Percentiles rank a stretch among this genome's conserved stretches.
Evolutionary conservation across 495 filamentous ascomycete genomes (phyloP).

Genomic region (Poronia punctata): DNA sequence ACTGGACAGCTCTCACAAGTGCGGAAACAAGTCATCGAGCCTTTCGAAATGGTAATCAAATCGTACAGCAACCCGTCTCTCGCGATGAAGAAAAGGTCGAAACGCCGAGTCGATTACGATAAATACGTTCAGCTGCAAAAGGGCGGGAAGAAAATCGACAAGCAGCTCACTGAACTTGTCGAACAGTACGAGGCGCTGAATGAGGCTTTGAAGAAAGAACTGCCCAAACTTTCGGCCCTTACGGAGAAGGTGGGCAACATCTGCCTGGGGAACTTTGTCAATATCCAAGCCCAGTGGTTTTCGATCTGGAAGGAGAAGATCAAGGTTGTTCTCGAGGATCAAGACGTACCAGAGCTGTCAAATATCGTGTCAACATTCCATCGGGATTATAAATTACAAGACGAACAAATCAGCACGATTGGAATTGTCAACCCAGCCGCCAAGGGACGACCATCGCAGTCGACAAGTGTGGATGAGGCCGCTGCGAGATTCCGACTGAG

Average conservation of each 20-base stretch:
- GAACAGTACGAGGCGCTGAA: constrained; percentile 87
- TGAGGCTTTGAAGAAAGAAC: constrained; percentile 82
- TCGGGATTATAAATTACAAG: constrained; percentile 59
- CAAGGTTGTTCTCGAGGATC: constrained; percentile 59
- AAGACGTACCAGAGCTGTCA: constrained; percentile 54
- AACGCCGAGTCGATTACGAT: constrained; percentile 81
- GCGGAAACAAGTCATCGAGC: constrained; percentile 75
- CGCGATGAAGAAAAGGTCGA: constrained; percentile 86
- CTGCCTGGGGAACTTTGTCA: constrained; percentile 71
- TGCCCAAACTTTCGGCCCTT: constrained; percentile 74
- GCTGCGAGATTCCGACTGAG: constrained; percentile 34
- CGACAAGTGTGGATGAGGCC: constrained; percentile 37
- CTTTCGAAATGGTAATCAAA: constrained; percentile 73
- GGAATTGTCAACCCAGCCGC: constrained; percentile 42
- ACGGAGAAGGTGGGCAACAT: constrained; percentile 75
- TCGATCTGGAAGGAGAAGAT: constrained; percentile 74
- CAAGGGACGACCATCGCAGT: constrained; percentile 37
- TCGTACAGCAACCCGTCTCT: constrained; percentile 74
- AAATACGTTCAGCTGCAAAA: constrained; percentile 56
- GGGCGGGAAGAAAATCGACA: constrained; percentile 67
- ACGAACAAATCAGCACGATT: constrained; percentile 44
- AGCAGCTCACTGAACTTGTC: constrained; percentile 71
- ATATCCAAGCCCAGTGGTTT: constrained; percentile 75
- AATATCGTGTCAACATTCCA: constrained; percentile 66
- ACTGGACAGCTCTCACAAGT: constrained; percentile 59